Conservation (phyloP, 176 grass and related monocot species). For the Rhynchospora pubera region DNA sequence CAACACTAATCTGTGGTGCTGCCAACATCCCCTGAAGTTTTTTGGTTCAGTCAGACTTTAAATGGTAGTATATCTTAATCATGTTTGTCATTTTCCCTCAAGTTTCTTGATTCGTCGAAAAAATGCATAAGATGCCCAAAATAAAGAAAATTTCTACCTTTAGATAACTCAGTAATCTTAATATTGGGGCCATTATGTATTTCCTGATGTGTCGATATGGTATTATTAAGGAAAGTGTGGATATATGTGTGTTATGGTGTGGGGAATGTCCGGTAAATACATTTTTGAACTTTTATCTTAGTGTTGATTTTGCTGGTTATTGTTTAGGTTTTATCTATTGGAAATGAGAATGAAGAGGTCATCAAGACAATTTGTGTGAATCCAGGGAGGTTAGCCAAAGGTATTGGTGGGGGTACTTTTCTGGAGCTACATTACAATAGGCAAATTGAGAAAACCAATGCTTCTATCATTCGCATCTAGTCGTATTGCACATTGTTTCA, state of each 20-base stretch:
- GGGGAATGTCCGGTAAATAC: constrained; percentile 1
- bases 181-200: not conserved
- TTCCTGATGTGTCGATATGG: not conserved
- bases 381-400: constrained; percentile 81
- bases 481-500: not conserved
- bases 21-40: not conserved
- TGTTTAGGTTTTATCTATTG: constrained; percentile 48
- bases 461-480: constrained; percentile 78
- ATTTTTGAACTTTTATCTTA: constrained; percentile 6
- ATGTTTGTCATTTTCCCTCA: not conserved
- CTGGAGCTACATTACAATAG: constrained; percentile 65
- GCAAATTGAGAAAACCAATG: constrained; percentile 33
- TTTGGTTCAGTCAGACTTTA: not conserved
- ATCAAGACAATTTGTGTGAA: constrained; percentile 61
- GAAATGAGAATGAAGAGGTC: constrained; percentile 27
- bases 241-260: not conserved
- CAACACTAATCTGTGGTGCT: too few relatives aligned
- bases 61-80: not conserved
- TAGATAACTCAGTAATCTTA: not conserved
- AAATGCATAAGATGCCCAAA: not conserved
- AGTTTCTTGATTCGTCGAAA: not conserved
- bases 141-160: not conserved
- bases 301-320: constrained; percentile 14
- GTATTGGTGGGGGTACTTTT: constrained; percentile 88
- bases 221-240: not conserved